These are phyloP conservation scores for Talaromyces rugulosus DNA, from an alignment of 2,329 filamentous ascomycete species.

Conservation along the genomic window DNA sequence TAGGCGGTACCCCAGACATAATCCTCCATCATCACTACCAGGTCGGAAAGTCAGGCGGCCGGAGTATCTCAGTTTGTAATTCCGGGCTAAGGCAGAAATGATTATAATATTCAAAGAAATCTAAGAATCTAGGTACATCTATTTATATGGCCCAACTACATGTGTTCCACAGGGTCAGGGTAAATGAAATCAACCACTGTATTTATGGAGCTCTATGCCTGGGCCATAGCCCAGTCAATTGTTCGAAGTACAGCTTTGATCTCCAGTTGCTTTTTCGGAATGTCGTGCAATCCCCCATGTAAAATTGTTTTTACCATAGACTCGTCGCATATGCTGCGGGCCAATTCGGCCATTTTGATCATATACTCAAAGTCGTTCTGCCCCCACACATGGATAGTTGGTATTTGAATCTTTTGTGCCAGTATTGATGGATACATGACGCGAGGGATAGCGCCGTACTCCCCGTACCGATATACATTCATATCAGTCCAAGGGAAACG, in stretches of 20 bases:
- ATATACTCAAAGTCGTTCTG: background rate
- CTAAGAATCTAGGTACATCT: too few species aligned
- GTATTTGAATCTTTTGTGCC: background rate
- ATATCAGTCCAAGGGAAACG: too few species aligned
- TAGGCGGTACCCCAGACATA: too few species aligned
- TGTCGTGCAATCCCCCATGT: background rate
- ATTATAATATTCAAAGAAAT: too few species aligned
- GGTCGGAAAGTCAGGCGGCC: too few species aligned
- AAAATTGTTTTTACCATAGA: background rate
- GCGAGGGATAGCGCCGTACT: background rate
- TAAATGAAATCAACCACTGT: too few species aligned
- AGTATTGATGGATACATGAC: background rate
- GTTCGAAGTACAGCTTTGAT: background rate
- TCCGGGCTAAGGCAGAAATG: too few species aligned
- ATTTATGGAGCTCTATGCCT: background rate
- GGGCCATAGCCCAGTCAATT: background rate
- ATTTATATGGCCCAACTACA: too few species aligned
- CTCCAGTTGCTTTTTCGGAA: background rate
- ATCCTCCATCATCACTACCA: too few species aligned
- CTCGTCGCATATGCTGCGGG: background rate
- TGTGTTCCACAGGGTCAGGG: too few species aligned
- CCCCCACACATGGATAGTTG: background rate
- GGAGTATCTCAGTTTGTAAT: too few species aligned
- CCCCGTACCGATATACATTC: too few species aligned
- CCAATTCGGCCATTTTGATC: background rate